Evolutionary conservation across 1,284 basidiomycete species (phyloP), one percentile per base, ranked within the genome.

Genomic region (Neotropicomus parvogracilis): DNA sequence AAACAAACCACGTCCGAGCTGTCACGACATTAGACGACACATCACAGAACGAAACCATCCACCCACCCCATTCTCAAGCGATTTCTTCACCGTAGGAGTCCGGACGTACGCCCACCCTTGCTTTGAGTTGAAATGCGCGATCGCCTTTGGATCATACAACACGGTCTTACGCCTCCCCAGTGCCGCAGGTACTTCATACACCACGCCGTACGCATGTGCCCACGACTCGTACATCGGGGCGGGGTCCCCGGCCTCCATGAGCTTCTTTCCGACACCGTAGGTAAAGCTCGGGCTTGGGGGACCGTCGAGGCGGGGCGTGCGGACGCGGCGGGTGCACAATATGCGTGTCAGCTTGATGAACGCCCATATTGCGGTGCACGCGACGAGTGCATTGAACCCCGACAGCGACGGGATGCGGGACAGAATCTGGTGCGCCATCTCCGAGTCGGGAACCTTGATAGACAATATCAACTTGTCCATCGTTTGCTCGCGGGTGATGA

Each of bases 61-160:
- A 31, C 40, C 21, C 53, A 80, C 80, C 44, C 77, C 47, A 38
- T 63, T 66, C 43, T 71, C 71, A 16, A 80, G 65, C 19, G 74
- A 66, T 2, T 62, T 49, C 44, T 70, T 73, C 1, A 63, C 49
- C 37, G 71, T 38, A 6, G 64, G 60, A 0, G 69, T 70, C 40
- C 71, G 70, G 6, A 73, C 64, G 50, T 81, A 83, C 0, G 52
- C 70, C 48, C 68, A 72, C 0, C 74, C 75, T 44, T 81, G 79
- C 48, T 68, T 73, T 0, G 73, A 61, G 51, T 78, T 75, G 45
- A 80, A 78, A 52, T 82, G 76, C 0, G 71, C 63, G 29, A 77
- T 67, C 0, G 80, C 80, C 57, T 74, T 80, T 1, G 78, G 73
- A 55, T 83, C 80, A 29, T 66, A 68, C 16, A 83, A 55, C 14